Percentiles rank a stretch among this genome's conserved stretches.
phyloP scores from a whole-genome alignment of 1,139 yeast genomes.

The Sugiyamaella xylanicola region DNA sequence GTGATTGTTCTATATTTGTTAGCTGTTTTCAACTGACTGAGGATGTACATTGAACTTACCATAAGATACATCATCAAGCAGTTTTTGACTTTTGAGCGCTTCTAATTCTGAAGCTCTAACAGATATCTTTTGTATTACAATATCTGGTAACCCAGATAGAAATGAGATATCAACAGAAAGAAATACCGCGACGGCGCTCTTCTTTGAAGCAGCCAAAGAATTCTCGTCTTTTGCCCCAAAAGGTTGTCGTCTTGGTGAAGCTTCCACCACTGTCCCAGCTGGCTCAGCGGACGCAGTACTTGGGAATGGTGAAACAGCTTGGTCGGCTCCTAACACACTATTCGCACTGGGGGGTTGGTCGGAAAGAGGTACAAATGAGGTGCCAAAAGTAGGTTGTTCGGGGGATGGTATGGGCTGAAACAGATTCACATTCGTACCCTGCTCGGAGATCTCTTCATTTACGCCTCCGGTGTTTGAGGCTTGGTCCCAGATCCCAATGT shows the following conservation, averaged over 20 bases:
- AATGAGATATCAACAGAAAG: conserved; percentile 32
- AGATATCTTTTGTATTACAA: conserved; percentile 43
- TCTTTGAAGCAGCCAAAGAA: conserved; percentile 3
- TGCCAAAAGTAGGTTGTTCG: too few relatives aligned
- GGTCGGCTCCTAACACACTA: too few relatives aligned
- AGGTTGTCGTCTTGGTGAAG: conserved; percentile 15
- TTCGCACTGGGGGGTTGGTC: too few relatives aligned
- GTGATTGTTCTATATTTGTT: conserved; percentile 50
- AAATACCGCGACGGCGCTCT: conserved; percentile 40
- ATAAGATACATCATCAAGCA: conserved; percentile 50
- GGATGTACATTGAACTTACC: conserved; percentile 32
- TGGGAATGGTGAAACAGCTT: too few relatives aligned
- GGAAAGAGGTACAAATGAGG: too few relatives aligned
- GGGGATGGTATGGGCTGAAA: too few relatives aligned
- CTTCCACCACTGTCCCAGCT: neutral
- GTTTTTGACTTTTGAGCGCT: conserved; percentile 53
- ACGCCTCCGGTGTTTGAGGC: too few relatives aligned
- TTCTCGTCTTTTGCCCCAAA: conserved; percentile 1
- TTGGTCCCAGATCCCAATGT: too few relatives aligned
- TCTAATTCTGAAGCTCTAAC: conserved; percentile 53
- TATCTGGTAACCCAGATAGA: conserved; percentile 32
- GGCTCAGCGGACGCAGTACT: neutral
- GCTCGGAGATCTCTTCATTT: too few relatives aligned
- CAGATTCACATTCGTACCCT: too few relatives aligned
- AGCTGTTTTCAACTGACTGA: too few relatives aligned